Conservation (phyloP, 495 filamentous ascomycete genomes). For the Penicillium nucicola region DNA sequence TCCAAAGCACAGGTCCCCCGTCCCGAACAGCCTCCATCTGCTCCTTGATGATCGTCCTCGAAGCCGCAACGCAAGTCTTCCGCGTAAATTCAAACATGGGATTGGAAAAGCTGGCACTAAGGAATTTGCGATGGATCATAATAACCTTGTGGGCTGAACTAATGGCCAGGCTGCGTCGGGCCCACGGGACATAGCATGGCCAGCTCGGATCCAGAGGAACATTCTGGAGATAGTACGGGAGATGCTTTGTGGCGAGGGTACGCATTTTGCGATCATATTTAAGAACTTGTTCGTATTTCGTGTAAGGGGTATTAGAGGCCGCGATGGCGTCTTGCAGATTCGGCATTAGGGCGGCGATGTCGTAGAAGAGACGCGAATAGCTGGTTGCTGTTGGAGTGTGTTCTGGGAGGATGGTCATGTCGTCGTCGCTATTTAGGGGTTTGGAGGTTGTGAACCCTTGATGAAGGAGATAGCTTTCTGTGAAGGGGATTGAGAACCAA, state of each 20-base stretch:
- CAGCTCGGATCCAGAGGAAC: slow-evolving; percentile 29
- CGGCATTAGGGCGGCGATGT: slow-evolving; percentile 36
- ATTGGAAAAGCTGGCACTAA: slow-evolving; percentile 37
- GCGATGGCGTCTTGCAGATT: slow-evolving; percentile 33
- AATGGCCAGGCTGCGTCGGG: slow-evolving; percentile 31
- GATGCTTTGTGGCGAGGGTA: slow-evolving; percentile 20
- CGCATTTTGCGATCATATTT: slow-evolving; percentile 36
- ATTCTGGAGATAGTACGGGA: slow-evolving; percentile 28
- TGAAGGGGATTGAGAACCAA: slow-evolving; percentile 45
- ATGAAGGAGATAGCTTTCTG: slow-evolving; percentile 38
- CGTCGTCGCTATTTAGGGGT: slow-evolving; percentile 33
- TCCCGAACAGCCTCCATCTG: slow-evolving; percentile 27
- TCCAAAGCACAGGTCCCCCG: slow-evolving; percentile 40
- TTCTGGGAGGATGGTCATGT: slow-evolving; percentile 27
- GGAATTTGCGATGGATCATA: slow-evolving; percentile 44
- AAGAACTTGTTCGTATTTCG: slow-evolving; percentile 37
- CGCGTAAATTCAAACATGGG: slow-evolving; percentile 37
- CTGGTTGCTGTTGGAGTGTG: slow-evolving; percentile 26
- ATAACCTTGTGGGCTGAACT: slow-evolving; percentile 44
- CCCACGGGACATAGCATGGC: slow-evolving; percentile 38
- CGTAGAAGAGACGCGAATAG: slow-evolving; percentile 32
- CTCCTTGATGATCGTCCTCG: slow-evolving; percentile 39
- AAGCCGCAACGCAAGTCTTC: slow-evolving; percentile 35
- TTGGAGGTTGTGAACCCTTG: slow-evolving; percentile 26
- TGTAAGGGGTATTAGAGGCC: slow-evolving; percentile 27